Evolutionary conservation across 805 yeast genomes (phyloP).

Genomic region (Huiozyma sinensis): DNA sequence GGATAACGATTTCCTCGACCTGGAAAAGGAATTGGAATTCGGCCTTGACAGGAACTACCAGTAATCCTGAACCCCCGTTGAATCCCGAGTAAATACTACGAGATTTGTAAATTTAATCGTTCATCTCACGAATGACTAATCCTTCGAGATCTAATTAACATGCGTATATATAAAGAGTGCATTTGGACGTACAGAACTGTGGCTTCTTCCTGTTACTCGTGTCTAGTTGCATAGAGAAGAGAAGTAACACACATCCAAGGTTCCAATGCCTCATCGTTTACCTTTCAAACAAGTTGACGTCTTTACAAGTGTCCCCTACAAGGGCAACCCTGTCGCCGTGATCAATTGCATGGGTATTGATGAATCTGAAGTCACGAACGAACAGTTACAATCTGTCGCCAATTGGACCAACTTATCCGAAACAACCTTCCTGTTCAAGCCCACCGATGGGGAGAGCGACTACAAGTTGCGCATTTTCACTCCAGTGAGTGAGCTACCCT

Average conservation of each 20-base stretch:
- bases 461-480: constrained; percentile 43
- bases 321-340: constrained; percentile 51
- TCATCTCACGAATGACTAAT: too few species aligned
- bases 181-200: too few species aligned
- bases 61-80: neutral
- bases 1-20: constrained; percentile 28
- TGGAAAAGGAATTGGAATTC: constrained; percentile 57
- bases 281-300: constrained; percentile 31
- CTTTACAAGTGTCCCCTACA: constrained; percentile 27
- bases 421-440: constrained; percentile 40
- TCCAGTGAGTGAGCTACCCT: constrained; percentile 39
- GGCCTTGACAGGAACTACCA: constrained; percentile 47
- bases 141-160: too few species aligned
- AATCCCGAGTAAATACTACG: neutral
- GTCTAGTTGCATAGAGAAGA: too few species aligned
- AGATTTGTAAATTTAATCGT: too few species aligned
- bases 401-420: constrained; percentile 55
- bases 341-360: constrained; percentile 14
- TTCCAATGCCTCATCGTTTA: neutral
- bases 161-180: too few species aligned
- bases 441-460: constrained; percentile 32
- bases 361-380: constrained; percentile 23
- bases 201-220: too few species aligned
- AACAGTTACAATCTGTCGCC: constrained; percentile 38
- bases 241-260: too few species aligned